Percentiles rank a stretch among this genome's conserved stretches.
Conservation (phyloP, 1,284 basidiomycete species). For the Puccinia coronata region DNA sequence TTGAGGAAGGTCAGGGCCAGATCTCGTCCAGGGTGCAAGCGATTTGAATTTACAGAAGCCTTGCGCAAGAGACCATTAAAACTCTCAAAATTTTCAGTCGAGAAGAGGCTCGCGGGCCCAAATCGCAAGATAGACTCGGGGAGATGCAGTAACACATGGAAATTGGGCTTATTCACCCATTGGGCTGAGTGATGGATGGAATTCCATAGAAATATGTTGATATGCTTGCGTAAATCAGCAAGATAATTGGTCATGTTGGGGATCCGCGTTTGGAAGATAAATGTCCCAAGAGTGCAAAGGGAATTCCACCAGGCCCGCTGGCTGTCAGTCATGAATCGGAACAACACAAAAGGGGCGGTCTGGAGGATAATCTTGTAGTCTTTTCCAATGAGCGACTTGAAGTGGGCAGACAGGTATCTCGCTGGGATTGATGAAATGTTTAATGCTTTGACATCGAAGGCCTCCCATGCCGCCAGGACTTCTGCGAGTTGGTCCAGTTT, state of each 20-base stretch:
- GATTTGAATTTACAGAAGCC: background rate
- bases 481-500: background rate
- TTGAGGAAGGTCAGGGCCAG: background rate
- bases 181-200: slow-evolving; percentile 55
- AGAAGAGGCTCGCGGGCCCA: background rate
- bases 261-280: slow-evolving; percentile 60
- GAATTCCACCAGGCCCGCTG: slow-evolving; percentile 57
- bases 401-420: background rate
- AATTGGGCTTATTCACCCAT: slow-evolving; percentile 62
- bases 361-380: slow-evolving; percentile 60
- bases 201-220: slow-evolving; percentile 57
- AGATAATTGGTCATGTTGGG: slow-evolving; percentile 56
- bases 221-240: slow-evolving; percentile 52
- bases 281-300: slow-evolving; percentile 57
- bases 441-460: background rate
- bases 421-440: background rate
- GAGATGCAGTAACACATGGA: slow-evolving; percentile 55
- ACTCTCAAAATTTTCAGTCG: background rate
- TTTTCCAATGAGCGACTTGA: slow-evolving; percentile 57
- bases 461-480: background rate
- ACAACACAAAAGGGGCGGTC: slow-evolving; percentile 59
- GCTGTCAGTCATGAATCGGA: slow-evolving; percentile 54
- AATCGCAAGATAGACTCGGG: slow-evolving; percentile 49
- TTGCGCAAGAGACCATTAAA: background rate
- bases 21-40: background rate